Evolutionary conservation across 805 yeast species (phyloP), one percentile per base, ranked within the genome.

Genomic region (Candida yuanshanica): DNA sequence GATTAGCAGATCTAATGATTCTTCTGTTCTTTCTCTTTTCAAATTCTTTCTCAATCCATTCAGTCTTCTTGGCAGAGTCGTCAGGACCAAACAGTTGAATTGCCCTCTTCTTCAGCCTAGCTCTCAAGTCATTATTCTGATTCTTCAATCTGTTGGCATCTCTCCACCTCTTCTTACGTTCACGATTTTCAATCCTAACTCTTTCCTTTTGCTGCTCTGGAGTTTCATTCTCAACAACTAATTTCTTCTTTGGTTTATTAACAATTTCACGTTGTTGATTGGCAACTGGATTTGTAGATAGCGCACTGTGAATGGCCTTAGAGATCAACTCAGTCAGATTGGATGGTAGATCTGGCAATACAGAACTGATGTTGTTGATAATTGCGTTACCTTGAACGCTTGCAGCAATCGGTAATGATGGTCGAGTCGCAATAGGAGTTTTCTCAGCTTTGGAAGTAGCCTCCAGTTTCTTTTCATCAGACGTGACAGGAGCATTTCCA

Each of bases 51-150:
- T 79, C 82, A 26, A 86, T 72, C 97, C 97, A 91, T 32, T 71
- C 66, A 40, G 68, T 70, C 47, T 77, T 74, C 35, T 72, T 77
- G 9, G 65, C 69, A 10, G 81, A 63, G 7, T 77, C 79, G 1
- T 63, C 68, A 9, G 68, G 73, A 1, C 95, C 93, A 63, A 77
- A 89, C 50, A 82, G 63, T 16, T 62, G 64, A 29, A 65, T 68
- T 0, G 97, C 96, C 32, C 93, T 69, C 49, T 81, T 82, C 48
- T 75, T 72, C 17, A 91, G 81, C 41, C 98, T 69, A 0, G 85
- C 77, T 39, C 95, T 71, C 41, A 91, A 66, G 56, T 91, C 98
- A 53, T 87, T 83, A 59, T 89, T 96, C 64, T 86, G 82, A 60
- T 90, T 90, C 49, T 93, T 71, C 45, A 82, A 82, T 8, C 76